Base-by-base conservation (phyloP, 2,329 filamentous ascomycete species). In the Parasarocladium wereldwijsianum region DNA sequence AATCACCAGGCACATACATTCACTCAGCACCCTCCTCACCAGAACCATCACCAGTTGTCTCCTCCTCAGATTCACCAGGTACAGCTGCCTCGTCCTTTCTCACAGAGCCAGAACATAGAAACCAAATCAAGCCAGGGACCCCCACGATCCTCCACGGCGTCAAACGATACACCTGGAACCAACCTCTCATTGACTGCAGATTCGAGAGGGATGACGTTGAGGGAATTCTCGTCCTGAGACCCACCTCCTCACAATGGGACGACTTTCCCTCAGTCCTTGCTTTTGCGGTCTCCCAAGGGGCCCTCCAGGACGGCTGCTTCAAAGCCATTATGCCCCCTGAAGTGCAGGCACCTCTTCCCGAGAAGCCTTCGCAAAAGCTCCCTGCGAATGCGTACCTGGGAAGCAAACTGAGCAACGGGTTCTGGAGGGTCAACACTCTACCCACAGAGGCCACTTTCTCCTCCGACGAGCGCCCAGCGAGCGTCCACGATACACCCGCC, bases 361-460 rank as follows among this genome's bases (percentile, higher is more conserved):
- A 45, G 12, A 54, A 52, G 34, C 31, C 38, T 4, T 38, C 40
- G 2, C 43, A 48, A 26, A 40, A 36, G 11, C 45, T 50, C 4
- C 38, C 44, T 2, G 50, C 52, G 19, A 54, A 55, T 32, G 52
- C 52, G 15, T 56, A 54, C 37, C 42, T 40, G n/a, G 43, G 51
- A 17, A 46, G 50, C 21, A 47, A 46, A 29, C 50, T 50, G 31
- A 45, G 41, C 4, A 30, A 30, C 28, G 24, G 24, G 10, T 52
- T 50, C 32, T 56, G 52, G 52, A 43, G 47, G 26, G 50, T 56
- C 12, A 46, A 44, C 34, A 55, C 52, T 2, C 43, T 52, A 7
- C 37, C 40, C 3, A 46, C 50, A 3, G 44, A 51, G 14, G 51
- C 50, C 25, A 40, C 40, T 12, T 56, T 55, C 28, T 38, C 44